phyloP scores from a whole-genome alignment of 2,329 filamentous ascomycete species.

The Dothideomycetes sp. region DNA sequence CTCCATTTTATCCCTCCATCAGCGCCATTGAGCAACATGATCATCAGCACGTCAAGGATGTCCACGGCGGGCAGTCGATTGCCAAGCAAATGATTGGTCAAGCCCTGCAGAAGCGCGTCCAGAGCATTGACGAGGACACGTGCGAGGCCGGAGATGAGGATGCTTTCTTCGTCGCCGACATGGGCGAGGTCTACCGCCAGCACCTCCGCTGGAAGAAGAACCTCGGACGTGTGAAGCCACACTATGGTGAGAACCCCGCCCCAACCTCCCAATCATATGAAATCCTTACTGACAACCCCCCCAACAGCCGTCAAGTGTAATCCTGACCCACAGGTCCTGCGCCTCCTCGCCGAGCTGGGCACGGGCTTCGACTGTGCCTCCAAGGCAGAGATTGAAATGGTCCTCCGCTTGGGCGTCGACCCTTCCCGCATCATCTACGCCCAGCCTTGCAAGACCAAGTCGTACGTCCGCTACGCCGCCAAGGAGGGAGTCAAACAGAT shows the following conservation, averaged over 20 bases:
- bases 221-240: conserved; percentile 82
- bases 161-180: conserved; percentile 94
- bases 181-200: conserved; percentile 97
- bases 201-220: conserved; percentile 97
- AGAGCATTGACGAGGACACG: conserved; percentile 71
- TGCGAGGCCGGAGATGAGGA: conserved; percentile 93
- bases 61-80: conserved; percentile 37
- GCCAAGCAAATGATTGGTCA: conserved; percentile 76
- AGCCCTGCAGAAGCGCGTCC: conserved; percentile 75
- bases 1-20: conserved; percentile 10
- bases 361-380: conserved; percentile 97
- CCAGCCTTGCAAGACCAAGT: conserved; percentile 99
- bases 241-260: conserved; percentile 69
- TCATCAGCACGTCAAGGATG: neutral
- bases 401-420: conserved; percentile 70
- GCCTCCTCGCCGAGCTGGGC: conserved; percentile 76
- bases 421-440: conserved; percentile 95
- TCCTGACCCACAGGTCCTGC: conserved; percentile 79
- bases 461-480: conserved; percentile 85
- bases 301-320: conserved; percentile 99
- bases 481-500: conserved; percentile 85
- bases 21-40: conserved; percentile 16
- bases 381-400: conserved; percentile 91
- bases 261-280: neutral
- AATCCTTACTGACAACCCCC: conserved; percentile 15